phyloP scores from a whole-genome alignment of 441 rosid genomes.

The Populus trichocarpa region DNA sequence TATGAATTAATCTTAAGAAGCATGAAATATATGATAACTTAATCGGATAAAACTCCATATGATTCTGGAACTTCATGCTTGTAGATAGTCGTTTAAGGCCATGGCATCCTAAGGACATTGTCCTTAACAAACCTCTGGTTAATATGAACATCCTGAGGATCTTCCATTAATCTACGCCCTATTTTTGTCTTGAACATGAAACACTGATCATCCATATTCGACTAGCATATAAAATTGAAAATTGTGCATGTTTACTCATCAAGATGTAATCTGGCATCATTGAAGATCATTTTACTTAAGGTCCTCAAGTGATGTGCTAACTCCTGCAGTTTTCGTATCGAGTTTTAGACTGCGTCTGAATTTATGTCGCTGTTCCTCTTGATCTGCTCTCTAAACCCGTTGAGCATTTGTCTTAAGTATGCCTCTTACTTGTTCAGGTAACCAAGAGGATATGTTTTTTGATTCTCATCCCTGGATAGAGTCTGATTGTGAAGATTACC shows the following conservation, averaged over 20 bases:
- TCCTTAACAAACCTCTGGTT: not conserved
- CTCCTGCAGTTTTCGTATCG: not conserved
- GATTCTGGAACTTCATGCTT: not conserved
- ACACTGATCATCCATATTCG: not conserved
- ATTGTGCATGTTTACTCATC: not conserved
- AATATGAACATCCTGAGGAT: not conserved
- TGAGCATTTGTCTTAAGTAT: not conserved
- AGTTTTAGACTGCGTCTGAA: not conserved
- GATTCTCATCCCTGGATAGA: conserved; percentile 56
- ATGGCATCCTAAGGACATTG: not conserved
- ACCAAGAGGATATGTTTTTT: conserved; percentile 38
- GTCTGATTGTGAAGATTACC: conserved; percentile 59
- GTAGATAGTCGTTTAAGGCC: not conserved
- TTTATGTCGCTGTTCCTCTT: not conserved
- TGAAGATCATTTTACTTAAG: not conserved
- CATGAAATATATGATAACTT: not conserved
- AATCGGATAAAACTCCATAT: not conserved
- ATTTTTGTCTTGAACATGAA: not conserved
- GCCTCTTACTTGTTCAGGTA: conserved; percentile 24
- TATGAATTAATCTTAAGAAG: not conserved
- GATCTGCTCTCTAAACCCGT: not conserved
- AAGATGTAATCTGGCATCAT: not conserved
- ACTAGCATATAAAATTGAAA: not conserved
- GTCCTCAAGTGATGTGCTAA: not conserved
- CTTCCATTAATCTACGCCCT: not conserved